phyloP scores from a whole-genome alignment of 2,329 filamentous ascomycete genomes.

The Fusarium paranaense region DNA sequence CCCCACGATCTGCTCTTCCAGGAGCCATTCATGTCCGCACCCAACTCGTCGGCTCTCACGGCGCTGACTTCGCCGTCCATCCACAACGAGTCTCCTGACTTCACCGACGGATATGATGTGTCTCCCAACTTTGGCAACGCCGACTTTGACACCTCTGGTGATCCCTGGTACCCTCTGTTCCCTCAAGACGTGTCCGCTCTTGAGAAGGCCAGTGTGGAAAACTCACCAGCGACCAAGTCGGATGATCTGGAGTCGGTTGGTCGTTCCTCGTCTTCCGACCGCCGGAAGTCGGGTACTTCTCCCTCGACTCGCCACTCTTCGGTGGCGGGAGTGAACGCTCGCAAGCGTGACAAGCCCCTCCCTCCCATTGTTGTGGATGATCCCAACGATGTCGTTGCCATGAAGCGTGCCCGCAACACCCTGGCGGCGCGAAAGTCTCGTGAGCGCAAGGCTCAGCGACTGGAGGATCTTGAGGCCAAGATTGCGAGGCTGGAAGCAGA shows the following conservation, averaged over 20 bases:
- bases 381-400: constrained; percentile 77
- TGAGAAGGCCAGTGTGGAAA: constrained; percentile 47
- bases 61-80: constrained; percentile 87
- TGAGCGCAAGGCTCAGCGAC: constrained; percentile 82
- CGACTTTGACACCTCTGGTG: constrained; percentile 65
- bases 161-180: constrained; percentile 80
- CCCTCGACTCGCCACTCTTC: constrained; percentile 72
- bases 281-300: constrained; percentile 61
- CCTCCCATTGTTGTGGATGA: constrained; percentile 83
- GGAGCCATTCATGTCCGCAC: constrained; percentile 78
- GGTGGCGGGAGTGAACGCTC: constrained; percentile 76
- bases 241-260: constrained; percentile 63
- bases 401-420: constrained; percentile 95
- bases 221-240: constrained; percentile 57
- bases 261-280: constrained; percentile 53
- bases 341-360: constrained; percentile 83
- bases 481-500: constrained; percentile 77
- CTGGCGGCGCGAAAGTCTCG: constrained; percentile 94
- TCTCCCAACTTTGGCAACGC: constrained; percentile 79
- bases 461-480: constrained; percentile 79
- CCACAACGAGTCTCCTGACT: constrained; percentile 80
- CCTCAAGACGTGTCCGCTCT: constrained; percentile 59
- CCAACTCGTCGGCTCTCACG: constrained; percentile 84
- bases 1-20: constrained; percentile 83
- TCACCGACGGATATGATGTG: constrained; percentile 76